Conservation (phyloP, 345 rosid species). For the Corchorus capsularis region DNA sequence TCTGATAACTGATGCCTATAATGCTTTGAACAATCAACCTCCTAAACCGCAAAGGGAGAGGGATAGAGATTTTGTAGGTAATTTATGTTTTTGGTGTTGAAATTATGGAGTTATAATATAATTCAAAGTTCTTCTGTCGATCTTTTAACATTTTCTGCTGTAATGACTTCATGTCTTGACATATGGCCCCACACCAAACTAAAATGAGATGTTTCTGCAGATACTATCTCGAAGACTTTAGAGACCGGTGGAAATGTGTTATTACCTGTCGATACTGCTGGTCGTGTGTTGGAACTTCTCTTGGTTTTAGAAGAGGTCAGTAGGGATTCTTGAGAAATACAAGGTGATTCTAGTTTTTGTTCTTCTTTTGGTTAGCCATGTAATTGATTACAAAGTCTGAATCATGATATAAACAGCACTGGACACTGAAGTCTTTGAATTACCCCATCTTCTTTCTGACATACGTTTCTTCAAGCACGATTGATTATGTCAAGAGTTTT, state of each 20-base stretch:
- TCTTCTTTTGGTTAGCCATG: slow-evolving; percentile 1
- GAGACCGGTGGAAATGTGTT: slow-evolving; percentile 89
- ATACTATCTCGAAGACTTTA: slow-evolving; percentile 67
- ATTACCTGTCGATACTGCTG: slow-evolving; percentile 89
- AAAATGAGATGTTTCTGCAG: slow-evolving; percentile 21
- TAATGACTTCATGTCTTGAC: slow-evolving; percentile 6
- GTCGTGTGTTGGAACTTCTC: slow-evolving; percentile 90
- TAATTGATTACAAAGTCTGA: slow-evolving; percentile 22
- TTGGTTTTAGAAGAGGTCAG: slow-evolving; percentile 88
- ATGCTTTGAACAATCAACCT: slow-evolving; percentile 84
- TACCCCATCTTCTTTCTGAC: slow-evolving; percentile 90
- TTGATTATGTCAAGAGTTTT: slow-evolving; percentile 97
- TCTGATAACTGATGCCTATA: slow-evolving; percentile 88
- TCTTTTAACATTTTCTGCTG: neutral
- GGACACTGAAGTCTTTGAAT: slow-evolving; percentile 65
- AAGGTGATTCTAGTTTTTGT: neutral
- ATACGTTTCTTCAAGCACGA: slow-evolving; percentile 86
- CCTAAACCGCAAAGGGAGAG: slow-evolving; percentile 85
- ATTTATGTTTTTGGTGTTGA: slow-evolving; percentile 7
- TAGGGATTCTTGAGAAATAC: slow-evolving; percentile 9
- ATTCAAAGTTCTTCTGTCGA: neutral
- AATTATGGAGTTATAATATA: neutral
- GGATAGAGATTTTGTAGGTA: slow-evolving; percentile 82
- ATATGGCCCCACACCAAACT: neutral
- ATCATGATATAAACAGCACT: slow-evolving; percentile 52